These are phyloP conservation scores for Agarophyton chilense DNA, from an alignment of 23 red algal species.

Conservation along the genomic window DNA sequence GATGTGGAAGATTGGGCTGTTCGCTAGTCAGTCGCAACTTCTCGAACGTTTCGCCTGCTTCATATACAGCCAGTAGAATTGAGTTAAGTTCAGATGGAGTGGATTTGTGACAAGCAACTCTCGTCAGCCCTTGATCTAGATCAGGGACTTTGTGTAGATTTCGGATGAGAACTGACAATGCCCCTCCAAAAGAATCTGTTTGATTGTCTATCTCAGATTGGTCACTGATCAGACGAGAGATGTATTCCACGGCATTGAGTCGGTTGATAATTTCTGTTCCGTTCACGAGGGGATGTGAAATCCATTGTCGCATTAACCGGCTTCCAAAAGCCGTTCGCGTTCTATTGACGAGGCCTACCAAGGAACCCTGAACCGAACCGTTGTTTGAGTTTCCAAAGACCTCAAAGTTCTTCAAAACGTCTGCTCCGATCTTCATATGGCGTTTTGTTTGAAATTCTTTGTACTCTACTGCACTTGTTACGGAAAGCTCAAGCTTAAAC, in stretches of 20 bases:
- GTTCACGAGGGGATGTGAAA: slow-evolving; percentile 65
- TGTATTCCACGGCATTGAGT: slow-evolving; percentile 64
- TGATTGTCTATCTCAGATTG: not conserved
- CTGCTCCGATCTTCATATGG: slow-evolving; percentile 61
- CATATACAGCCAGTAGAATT: slow-evolving; percentile 33
- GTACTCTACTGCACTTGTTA: slow-evolving; percentile 33
- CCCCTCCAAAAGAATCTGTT: not conserved
- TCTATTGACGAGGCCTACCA: slow-evolving; percentile 58
- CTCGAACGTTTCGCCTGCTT: slow-evolving; percentile 2
- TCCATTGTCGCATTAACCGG: slow-evolving; percentile 74
- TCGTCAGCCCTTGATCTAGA: slow-evolving; percentile 61
- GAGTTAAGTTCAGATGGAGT: slow-evolving; percentile 53
- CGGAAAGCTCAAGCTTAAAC: slow-evolving; percentile 61
- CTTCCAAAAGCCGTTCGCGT: slow-evolving; percentile 66
- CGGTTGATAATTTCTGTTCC: slow-evolving; percentile 46
- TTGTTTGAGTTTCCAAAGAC: slow-evolving; percentile 70
- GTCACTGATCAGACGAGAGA: slow-evolving; percentile 15
- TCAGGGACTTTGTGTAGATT: slow-evolving; percentile 44
- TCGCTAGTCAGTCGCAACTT: not conserved
- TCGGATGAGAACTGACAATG: slow-evolving; percentile 19
- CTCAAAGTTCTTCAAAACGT: slow-evolving; percentile 77
- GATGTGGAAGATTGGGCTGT: slow-evolving; percentile 10
- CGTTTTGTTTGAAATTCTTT: slow-evolving; percentile 26
- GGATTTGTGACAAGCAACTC: slow-evolving; percentile 54
- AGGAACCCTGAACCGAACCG: slow-evolving; percentile 45